Percentiles rank a stretch among this genome's conserved stretches.
Evolutionary conservation across 192 early-diverging fungal genomes (phyloP).

Genomic region (Coemansia sp.): DNA sequence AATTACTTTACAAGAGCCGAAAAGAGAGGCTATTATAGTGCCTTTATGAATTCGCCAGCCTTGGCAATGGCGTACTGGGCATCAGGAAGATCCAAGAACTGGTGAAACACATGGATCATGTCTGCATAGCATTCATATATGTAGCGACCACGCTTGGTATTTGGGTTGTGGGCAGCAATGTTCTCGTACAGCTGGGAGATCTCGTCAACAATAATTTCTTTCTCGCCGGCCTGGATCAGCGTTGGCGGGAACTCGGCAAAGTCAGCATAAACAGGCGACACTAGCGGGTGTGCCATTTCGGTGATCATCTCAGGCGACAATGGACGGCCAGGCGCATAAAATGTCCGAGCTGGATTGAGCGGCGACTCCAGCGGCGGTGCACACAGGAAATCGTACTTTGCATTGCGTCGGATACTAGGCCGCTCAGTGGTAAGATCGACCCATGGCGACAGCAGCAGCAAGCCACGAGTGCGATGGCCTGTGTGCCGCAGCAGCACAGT

Average conservation of each 20-base stretch:
- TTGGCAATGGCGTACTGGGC: slow-evolving; percentile 21
- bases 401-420: slow-evolving; percentile 21
- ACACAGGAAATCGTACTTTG: slow-evolving; percentile 27
- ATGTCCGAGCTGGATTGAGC: slow-evolving; percentile 19
- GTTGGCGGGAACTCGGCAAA: slow-evolving; percentile 40
- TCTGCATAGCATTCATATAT: slow-evolving; percentile 41
- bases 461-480: slow-evolving; percentile 52
- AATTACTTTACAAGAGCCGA: too few species aligned
- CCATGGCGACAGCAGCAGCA: slow-evolving; percentile 58
- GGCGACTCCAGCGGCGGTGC: slow-evolving; percentile 21
- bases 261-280: slow-evolving; percentile 44
- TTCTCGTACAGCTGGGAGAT: slow-evolving; percentile 36
- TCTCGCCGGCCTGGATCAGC: slow-evolving; percentile 40
- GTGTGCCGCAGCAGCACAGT: slow-evolving; percentile 61
- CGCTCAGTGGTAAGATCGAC: slow-evolving; percentile 16
- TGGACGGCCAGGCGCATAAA: slow-evolving; percentile 36
- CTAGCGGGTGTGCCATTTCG: slow-evolving; percentile 35
- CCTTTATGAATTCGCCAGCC: slow-evolving; percentile 32
- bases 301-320: slow-evolving; percentile 19
- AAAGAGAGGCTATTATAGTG: not conserved
- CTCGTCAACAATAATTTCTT: slow-evolving; percentile 38
- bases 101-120: slow-evolving; percentile 50
- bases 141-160: slow-evolving; percentile 2
- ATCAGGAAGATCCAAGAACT: slow-evolving; percentile 25
- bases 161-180: slow-evolving; percentile 25